Evolutionary conservation across 2,329 filamentous ascomycete genomes (phyloP), one percentile per base, ranked within the genome.

Genomic region (Ophiosphaerella narmari): DNA sequence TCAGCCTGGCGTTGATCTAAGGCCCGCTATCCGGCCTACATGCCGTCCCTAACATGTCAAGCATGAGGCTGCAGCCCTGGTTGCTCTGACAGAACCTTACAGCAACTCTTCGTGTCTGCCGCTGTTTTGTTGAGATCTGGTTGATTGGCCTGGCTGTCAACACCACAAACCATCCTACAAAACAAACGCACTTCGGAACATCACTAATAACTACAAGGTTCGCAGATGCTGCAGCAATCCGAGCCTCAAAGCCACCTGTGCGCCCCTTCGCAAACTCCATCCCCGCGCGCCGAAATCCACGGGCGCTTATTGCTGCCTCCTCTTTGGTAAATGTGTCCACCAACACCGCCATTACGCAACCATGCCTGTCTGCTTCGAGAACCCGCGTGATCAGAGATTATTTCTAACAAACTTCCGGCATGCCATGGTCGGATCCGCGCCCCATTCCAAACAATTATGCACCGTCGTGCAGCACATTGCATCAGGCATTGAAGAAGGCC

Each of bases 231-330:
- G 34, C 38, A 33, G 23, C 38, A 24, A 29, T 43, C 23, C 39
- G 24, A 41, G 39, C 39, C 43, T 47, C 44, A 42, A 51, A 45
- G 35, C 29, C 24, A 46, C 33, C 13, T 31, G 18, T 8, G 6
- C 44, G 47, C 46, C 49, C 34, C 34, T 34, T 35, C 26, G 29
- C 36, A 39, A 26, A 16, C 16, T 29, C 43, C 24, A 39, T 24
- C 39, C 37, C 51, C 56, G 43, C 48, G 44, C 53, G 52, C 55
- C 55, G 48, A 50, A 18, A 18, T 46, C 39, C 26, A 41, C 52
- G 58, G 61, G 65, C 65, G 65, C 65, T 62, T 68, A 67, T 39
- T 54, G 49, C 43, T 26, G 39, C 51, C 39, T 50, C 52, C 36
- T 62, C 57, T 62, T 55, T 67, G 65, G 62, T 47, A 55, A 50